phyloP scores from a whole-genome alignment of 2,329 filamentous ascomycete genomes.

The Cercospora berteroae region DNA sequence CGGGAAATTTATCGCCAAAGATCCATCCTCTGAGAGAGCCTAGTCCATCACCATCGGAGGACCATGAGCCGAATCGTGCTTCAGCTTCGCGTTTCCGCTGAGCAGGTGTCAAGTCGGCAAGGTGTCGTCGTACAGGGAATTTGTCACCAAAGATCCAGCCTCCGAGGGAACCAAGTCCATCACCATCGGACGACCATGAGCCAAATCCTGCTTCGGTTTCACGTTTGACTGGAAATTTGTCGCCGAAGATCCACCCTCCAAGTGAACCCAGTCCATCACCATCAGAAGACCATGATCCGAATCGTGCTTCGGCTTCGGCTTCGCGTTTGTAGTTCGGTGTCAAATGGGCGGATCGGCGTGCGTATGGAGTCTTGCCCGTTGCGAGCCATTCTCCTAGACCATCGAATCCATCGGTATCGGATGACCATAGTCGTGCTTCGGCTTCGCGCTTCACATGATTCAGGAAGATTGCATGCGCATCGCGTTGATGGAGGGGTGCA shows the following conservation, averaged over 20 bases:
- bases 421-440: neutral
- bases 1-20: neutral
- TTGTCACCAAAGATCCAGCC: neutral
- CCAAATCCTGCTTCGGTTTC: neutral
- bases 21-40: neutral
- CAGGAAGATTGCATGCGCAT: neutral
- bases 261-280: neutral
- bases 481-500: neutral
- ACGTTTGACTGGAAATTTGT: neutral
- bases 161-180: neutral
- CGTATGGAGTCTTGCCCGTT: neutral
- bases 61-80: neutral
- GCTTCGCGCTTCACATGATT: neutral
- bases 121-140: neutral
- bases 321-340: neutral
- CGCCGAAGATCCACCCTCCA: neutral
- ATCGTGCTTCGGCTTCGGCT: neutral
- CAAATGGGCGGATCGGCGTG: neutral
- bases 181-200: neutral
- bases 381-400: neutral
- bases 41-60: neutral
- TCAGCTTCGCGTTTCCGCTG: neutral
- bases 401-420: neutral
- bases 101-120: neutral
- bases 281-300: neutral